Evolutionary conservation across 306 rosid genomes (phyloP).

Genomic region (Medicago lupulina): DNA sequence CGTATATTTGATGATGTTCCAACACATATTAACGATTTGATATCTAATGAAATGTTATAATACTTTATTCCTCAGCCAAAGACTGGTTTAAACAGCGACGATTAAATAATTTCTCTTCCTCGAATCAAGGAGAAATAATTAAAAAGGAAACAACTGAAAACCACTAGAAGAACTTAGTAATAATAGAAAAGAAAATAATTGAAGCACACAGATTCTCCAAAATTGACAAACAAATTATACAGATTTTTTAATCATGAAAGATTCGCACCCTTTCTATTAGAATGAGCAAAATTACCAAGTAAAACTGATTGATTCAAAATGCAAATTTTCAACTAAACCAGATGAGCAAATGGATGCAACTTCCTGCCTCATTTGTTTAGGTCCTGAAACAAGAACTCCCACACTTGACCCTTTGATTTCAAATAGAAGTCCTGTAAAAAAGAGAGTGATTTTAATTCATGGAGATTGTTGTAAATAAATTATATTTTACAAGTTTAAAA

Average conservation of each 20-base stretch:
- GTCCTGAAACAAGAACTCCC: slow-evolving; percentile 74
- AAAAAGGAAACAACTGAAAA: neutral
- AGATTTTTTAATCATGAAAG: neutral
- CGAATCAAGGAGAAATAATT: neutral
- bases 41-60: neutral
- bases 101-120: neutral
- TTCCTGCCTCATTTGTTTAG: slow-evolving; percentile 72
- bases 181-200: too few species aligned
- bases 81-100: neutral
- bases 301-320: slow-evolving; percentile 75
- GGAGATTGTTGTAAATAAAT: too few species aligned
- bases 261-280: neutral
- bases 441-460: slow-evolving; percentile 17
- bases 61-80: neutral
- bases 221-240: neutral
- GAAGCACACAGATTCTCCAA: neutral
- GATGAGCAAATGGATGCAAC: slow-evolving; percentile 78
- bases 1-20: too few species aligned
- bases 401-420: slow-evolving; percentile 56
- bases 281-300: slow-evolving; percentile 61
- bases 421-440: slow-evolving; percentile 49
- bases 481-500: too few species aligned
- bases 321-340: slow-evolving; percentile 65
- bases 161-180: neutral
- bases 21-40: too few species aligned